Percentiles rank a stretch among this genome's conserved stretches.
These are phyloP conservation scores for Intubia oerlemansii DNA, from an alignment of 2,329 filamentous ascomycete genomes.

Conservation along the genomic window DNA sequence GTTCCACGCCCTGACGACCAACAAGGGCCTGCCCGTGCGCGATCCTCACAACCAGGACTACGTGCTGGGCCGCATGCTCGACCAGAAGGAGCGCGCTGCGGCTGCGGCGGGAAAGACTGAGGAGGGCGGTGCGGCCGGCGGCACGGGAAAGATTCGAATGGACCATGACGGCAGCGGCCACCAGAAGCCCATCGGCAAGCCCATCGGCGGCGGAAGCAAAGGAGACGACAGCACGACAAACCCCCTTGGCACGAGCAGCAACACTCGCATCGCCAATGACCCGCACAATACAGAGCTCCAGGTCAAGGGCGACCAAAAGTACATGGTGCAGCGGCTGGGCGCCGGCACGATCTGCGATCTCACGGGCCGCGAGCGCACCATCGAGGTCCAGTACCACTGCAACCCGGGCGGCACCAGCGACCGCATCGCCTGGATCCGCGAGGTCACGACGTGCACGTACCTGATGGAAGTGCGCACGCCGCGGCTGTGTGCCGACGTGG, in stretches of 20 bases:
- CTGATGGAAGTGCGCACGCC: constrained; percentile 86
- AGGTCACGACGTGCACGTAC: constrained; percentile 77
- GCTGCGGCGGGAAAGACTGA: neutral
- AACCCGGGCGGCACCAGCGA: constrained; percentile 51
- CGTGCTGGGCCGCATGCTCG: constrained; percentile 42
- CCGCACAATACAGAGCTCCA: constrained; percentile 44
- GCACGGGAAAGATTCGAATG: no score
- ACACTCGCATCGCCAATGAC: constrained; percentile 3
- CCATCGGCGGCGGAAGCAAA: neutral
- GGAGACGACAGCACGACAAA: neutral
- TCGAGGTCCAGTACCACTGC: constrained; percentile 69
- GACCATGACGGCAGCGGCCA: neutral
- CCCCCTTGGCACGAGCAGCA: neutral
- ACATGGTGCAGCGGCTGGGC: constrained; percentile 62
- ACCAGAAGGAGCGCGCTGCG: neutral
- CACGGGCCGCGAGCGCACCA: constrained; percentile 58
- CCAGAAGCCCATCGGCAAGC: constrained; percentile 6
- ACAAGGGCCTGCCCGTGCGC: constrained; percentile 52
- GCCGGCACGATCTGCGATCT: constrained; percentile 72
- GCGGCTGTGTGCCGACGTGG: constrained; percentile 67
- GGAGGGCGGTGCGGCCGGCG: no score
- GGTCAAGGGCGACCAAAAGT: constrained; percentile 64
- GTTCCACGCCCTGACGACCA: constrained; percentile 64
- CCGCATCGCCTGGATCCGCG: constrained; percentile 81
- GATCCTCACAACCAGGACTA: constrained; percentile 60